Conservation (phyloP, 2,329 filamentous ascomycete species). For the Harringtonia lauricola region DNA sequence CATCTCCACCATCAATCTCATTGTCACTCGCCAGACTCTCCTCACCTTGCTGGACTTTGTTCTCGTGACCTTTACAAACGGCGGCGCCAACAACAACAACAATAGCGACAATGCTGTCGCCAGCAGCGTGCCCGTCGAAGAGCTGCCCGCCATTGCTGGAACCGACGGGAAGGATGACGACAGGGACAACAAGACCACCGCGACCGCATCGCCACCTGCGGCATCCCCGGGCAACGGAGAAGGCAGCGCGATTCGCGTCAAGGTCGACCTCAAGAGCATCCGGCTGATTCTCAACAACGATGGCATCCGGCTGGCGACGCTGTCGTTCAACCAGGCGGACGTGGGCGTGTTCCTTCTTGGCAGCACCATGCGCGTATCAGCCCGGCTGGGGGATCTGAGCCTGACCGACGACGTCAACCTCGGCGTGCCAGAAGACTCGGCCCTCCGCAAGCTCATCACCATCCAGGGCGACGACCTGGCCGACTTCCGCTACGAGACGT, state of each 20-base stretch:
- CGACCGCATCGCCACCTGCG: not conserved
- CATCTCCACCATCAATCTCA: constrained; percentile 90
- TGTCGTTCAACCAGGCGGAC: constrained; percentile 87
- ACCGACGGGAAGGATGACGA: not conserved
- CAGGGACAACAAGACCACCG: not conserved
- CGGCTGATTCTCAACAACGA: constrained; percentile 94
- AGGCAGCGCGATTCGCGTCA: constrained; percentile 77
- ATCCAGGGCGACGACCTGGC: constrained; percentile 94
- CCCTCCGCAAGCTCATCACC: constrained; percentile 75
- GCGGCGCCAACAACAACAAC: constrained; percentile 32
- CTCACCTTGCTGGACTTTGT: constrained; percentile 91
- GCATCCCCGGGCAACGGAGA: constrained; percentile 9
- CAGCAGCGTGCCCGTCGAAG: not conserved
- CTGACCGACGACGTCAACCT: constrained; percentile 90
- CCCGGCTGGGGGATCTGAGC: constrained; percentile 76
- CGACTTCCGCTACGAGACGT: constrained; percentile 96
- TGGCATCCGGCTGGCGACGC: constrained; percentile 82
- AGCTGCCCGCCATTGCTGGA: not conserved
- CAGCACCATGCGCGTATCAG: constrained; percentile 77
- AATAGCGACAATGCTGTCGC: constrained; percentile 30
- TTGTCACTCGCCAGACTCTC: constrained; percentile 87
- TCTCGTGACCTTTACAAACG: constrained; percentile 72
- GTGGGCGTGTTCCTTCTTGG: constrained; percentile 81
- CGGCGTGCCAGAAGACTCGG: constrained; percentile 71
- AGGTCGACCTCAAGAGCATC: constrained; percentile 87